phyloP scores from a whole-genome alignment of 441 rosid genomes.

The Jatropha podagrica region DNA sequence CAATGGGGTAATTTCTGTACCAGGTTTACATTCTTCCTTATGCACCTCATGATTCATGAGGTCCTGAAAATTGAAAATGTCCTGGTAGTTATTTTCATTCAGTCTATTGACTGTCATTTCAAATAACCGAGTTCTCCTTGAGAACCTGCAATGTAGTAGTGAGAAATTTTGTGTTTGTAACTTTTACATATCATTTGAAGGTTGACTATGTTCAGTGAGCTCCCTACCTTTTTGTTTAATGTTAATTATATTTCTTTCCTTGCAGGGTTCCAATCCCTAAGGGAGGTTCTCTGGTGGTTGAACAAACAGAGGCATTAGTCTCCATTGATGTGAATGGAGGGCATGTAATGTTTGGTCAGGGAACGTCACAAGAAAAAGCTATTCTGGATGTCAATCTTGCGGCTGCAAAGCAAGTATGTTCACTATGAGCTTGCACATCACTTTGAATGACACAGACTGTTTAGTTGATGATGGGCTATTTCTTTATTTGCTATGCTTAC shows the following conservation, averaged over 20 bases:
- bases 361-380: constrained; percentile 90
- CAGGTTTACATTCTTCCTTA: neutral
- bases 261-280: constrained; percentile 79
- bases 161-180: neutral
- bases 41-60: neutral
- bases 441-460: constrained; percentile 13
- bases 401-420: constrained; percentile 87
- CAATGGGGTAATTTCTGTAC: neutral
- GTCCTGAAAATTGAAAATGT: neutral
- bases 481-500: neutral
- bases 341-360: constrained; percentile 90
- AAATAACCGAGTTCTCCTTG: neutral
- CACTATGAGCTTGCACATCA: constrained; percentile 9
- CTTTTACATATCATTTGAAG: neutral
- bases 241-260: constrained; percentile 25
- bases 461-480: neutral
- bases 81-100: neutral
- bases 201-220: neutral
- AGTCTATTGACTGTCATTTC: neutral
- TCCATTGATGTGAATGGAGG: constrained; percentile 99
- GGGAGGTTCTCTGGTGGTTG: constrained; percentile 97
- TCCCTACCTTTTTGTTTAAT: constrained; percentile 13
- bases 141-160: neutral
- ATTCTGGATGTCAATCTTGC: constrained; percentile 87
- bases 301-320: constrained; percentile 98